A percentile compares a stretch with the other conserved stretches of the same genome.
Evolutionary conservation across 2,329 filamentous ascomycete species (phyloP).

Genomic region (Fusarium poae): DNA sequence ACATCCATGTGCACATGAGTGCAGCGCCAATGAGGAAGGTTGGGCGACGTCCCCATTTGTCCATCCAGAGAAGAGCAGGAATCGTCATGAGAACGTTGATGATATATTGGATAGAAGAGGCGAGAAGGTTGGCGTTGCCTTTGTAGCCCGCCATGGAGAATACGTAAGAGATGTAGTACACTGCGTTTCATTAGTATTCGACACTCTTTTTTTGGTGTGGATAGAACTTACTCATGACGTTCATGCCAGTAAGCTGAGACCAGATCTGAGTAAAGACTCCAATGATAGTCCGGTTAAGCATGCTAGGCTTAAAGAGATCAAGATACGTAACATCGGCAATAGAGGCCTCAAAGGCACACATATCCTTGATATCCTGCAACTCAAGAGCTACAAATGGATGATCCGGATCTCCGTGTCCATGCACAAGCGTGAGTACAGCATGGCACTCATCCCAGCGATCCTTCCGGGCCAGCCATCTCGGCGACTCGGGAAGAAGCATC

Average conservation of each 20-base stretch:
- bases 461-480: constrained; percentile 77
- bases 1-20: constrained; percentile 74
- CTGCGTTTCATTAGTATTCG: constrained; percentile 1
- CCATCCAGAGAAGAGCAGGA: constrained; percentile 79
- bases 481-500: constrained; percentile 65
- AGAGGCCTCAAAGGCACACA: constrained; percentile 78
- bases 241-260: constrained; percentile 69
- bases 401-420: constrained; percentile 74
- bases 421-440: constrained; percentile 67
- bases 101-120: constrained; percentile 71
- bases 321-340: constrained; percentile 77
- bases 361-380: constrained; percentile 78
- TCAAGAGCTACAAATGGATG: constrained; percentile 76
- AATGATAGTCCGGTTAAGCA: constrained; percentile 66
- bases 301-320: constrained; percentile 79
- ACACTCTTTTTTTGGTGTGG: accelerated
- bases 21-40: constrained; percentile 74
- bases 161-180: constrained; percentile 72
- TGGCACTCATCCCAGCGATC: constrained; percentile 73
- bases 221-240: constrained; percentile 65
- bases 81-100: constrained; percentile 86
- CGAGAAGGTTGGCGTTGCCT: constrained; percentile 65
- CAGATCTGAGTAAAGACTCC: constrained; percentile 67
- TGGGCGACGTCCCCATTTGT: constrained; percentile 79
- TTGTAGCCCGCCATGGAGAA: constrained; percentile 57